Evolutionary conservation across 1,139 yeast genomes (phyloP), one percentile per base, ranked within the genome.

Genomic region (Candida sp.): DNA sequence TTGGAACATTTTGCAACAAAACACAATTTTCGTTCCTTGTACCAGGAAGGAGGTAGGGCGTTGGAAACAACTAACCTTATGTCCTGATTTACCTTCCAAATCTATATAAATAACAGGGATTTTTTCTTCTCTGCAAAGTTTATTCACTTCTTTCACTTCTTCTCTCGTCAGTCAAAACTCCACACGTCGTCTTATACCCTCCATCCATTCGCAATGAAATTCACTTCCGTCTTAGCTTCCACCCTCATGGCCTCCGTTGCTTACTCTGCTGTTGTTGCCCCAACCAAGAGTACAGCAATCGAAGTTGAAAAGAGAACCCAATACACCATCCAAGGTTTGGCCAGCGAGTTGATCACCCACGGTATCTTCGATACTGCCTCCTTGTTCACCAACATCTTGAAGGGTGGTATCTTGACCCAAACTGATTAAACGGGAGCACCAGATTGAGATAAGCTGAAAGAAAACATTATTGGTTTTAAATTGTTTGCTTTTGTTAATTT

Each of bases 351-450:
- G 35, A 17, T 35, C 12, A 37, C 47, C 35, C 47, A 44, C 25
- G 47, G 30, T 44, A 22, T 44, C 28, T 35, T 44, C 23, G 47
- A 44, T 44, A 44, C 47, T 28, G 42, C 37, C n/a, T 28, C 47
- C 17, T 44, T 44, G 12, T 35, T 44, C 42, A 11, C 22, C 7
- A 35, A 44, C 34, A 5, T 37, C 28, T 44, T 44, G 17, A 17
- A 44, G 27, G 47, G 47, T 44, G 47, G 47, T 44, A 37, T 44
- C 42, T 44, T 44, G 26, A 43, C 46, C 33, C 41, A 43, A 43
- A 43, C 32, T 8, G 41, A 43, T 34, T 42, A 42, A 33, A 34
- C 31, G 22, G 17, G 26, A n/a, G n/a, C n/a, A n/a, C n/a, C 17
- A 17, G 9, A 26, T 39, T 34, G 38, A 26, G 6, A 37, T n/a